phyloP scores from a whole-genome alignment of 257 asterid genomes.

The Ehretia macrophylla region DNA sequence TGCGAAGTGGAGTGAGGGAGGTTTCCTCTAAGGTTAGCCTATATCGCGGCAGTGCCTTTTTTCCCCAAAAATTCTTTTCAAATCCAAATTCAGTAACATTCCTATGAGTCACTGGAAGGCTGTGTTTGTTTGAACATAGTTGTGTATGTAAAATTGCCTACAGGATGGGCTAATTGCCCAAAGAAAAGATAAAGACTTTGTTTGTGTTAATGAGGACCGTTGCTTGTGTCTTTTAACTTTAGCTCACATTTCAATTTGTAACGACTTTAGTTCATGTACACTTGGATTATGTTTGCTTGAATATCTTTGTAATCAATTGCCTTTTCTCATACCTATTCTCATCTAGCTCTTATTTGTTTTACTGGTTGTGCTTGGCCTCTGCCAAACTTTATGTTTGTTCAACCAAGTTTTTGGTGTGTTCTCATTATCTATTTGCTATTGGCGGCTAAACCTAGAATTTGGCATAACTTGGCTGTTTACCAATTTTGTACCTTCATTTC shows the following conservation, averaged over 20 bases:
- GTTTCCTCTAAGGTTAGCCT: slow-evolving; percentile 54
- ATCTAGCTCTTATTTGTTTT: background rate
- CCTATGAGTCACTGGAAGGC: background rate
- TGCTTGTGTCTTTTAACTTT: background rate
- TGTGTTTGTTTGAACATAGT: background rate
- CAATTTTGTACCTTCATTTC: too few species aligned
- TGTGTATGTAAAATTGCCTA: slow-evolving; percentile 7
- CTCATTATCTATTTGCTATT: too few species aligned
- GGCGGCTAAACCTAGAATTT: too few species aligned
- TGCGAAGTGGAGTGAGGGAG: slow-evolving; percentile 67
- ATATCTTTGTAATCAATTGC: background rate
- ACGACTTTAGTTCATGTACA: background rate
- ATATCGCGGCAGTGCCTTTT: background rate
- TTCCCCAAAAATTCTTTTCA: slow-evolving; percentile 7
- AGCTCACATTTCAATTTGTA: background rate
- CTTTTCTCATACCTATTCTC: background rate
- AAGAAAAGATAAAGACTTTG: background rate
- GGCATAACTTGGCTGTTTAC: too few species aligned
- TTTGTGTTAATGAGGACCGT: background rate
- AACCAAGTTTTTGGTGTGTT: too few species aligned
- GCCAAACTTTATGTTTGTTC: too few species aligned
- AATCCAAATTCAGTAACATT: background rate
- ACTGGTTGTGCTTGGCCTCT: background rate
- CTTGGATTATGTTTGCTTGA: background rate
- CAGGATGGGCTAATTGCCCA: slow-evolving; percentile 1